Base-by-base conservation (phyloP, 2,329 filamentous ascomycete genomes). In the Monilinia vaccinii-corymbosi region DNA sequence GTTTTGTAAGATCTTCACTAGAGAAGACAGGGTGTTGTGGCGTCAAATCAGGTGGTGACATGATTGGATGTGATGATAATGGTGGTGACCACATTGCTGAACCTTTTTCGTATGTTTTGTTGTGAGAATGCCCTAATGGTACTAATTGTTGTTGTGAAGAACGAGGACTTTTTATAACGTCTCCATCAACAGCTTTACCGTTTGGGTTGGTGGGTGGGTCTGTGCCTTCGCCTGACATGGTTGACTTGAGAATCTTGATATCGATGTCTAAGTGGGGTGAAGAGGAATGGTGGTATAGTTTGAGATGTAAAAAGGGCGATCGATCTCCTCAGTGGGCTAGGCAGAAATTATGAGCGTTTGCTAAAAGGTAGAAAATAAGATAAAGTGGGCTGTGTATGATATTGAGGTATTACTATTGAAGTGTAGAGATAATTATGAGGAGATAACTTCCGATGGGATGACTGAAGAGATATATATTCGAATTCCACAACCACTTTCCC, bases 401-500 rank as follows among this genome's bases (percentile, higher is more conserved):
- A 21, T 44, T 55, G 51, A 21, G 44, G 28, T 55, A 55, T 55
- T 55, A 55, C 14, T 21, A 51, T 51, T 28, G 34, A 40, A 16
- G 18, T 55, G 51, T 53, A 44, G 32, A 55, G 51, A 45, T 25
- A 49, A 11, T 10, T 48, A 36, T n/a, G 53, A 48, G 7, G 28
- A 28, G 28, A 44, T 3, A 23, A 55, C 25, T 13, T 23, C 23
- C 31, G 40, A 50, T 34, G 34, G 55, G 44, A 49, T 40, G 31
- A 42, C 25, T 34, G 9, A 36, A 52, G 36, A 55, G 25, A 51
- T 49, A 58, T 58, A 58, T 58, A 58, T n/a, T 50, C 46, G 23
- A 16, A 34, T 58, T 58, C 42, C 28, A 52, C 46, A 45, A 44
- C 46, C 47, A 58, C 34, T 51, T 46, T 34, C 47, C 56, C 11